phyloP scores from a whole-genome alignment of 2,329 filamentous ascomycete species.

The Acrocalymma vagum region DNA sequence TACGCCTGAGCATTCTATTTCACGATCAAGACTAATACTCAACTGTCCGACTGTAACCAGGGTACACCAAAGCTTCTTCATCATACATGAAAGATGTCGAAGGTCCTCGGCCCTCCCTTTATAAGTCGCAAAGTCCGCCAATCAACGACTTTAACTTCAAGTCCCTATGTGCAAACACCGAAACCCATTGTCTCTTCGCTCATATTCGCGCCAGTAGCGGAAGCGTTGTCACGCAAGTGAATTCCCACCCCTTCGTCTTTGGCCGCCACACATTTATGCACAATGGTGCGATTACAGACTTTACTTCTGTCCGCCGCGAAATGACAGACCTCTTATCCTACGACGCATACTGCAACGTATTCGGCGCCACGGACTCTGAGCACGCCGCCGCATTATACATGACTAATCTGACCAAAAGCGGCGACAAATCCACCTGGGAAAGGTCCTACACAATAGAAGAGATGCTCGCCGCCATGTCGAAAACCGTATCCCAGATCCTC shows the following conservation, averaged over 20 bases:
- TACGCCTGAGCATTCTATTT: conserved; percentile 1
- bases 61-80: conserved; percentile 58
- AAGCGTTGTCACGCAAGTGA: conserved; percentile 58
- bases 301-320: conserved; percentile 56
- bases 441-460: conserved; percentile 49
- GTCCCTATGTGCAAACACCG: conserved; percentile 60
- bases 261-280: conserved; percentile 65
- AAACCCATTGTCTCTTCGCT: conserved; percentile 59
- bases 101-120: conserved; percentile 57
- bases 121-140: conserved; percentile 62
- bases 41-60: too few species aligned
- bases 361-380: conserved; percentile 63
- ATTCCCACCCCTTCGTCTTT: conserved; percentile 65
- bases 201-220: conserved; percentile 63
- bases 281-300: conserved; percentile 61
- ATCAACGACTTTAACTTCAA: conserved; percentile 64
- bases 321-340: conserved; percentile 56
- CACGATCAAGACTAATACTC: conserved; percentile 2
- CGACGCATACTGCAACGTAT: conserved; percentile 58
- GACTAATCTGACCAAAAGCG: conserved; percentile 53
- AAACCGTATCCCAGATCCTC: conserved; percentile 57
- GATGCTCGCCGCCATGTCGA: conserved; percentile 57
- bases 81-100: conserved; percentile 48
- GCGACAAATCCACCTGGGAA: conserved; percentile 53
- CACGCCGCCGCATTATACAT: conserved; percentile 61